Evolutionary conservation across 441 rosid genomes (phyloP), one percentile per base, ranked within the genome.

Genomic region (Erodium trifolium): DNA sequence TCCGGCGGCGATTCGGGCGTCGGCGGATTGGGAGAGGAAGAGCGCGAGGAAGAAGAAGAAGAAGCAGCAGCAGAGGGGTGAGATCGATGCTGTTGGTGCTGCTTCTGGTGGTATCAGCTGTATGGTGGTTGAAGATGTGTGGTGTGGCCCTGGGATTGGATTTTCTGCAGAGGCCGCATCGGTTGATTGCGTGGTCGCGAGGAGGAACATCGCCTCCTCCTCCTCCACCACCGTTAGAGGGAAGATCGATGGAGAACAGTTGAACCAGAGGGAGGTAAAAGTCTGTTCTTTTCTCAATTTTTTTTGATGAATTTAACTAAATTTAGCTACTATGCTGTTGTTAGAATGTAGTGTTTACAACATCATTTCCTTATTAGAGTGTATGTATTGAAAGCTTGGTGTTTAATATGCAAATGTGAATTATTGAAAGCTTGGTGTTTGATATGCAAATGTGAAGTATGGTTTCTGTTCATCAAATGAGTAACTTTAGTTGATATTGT

Each of bases 141-240:
- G 93, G 93, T 90, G 98, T 69, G 93, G 90, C 2, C 89, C 94
- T 13, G 96, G 94, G 67, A 78, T 91, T 66, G 86, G 92, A 55
- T 84, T 84, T 13, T 83, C 92, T 2, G 74, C 87, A 18, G 93
- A 87, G 68, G 85, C 81, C 34, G 79, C 76, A 65, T 80, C 89
- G 14, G 83, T 85, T 53, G 93, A 88, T 68, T 73, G 88, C 43
- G 96, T 85, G 67, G 96, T 85, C 10, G 70, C 84, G 3, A 82
- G 93, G 51, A 83, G 91, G 75, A 89, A 85, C 76, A 71, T 70
- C 68, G 66, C 51, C 57, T 37, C 47, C 2, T 68, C 85, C 11
- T 41, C 47, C 47, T 41, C 47, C 27, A 23, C 47, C 27, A 23
- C 3, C 66, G 75, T 77, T 0, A 88, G 97, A 75, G 90, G 92